Evolutionary conservation across 192 early-diverging fungal genomes (phyloP).

Genomic region (Gonapodya prolifera): DNA sequence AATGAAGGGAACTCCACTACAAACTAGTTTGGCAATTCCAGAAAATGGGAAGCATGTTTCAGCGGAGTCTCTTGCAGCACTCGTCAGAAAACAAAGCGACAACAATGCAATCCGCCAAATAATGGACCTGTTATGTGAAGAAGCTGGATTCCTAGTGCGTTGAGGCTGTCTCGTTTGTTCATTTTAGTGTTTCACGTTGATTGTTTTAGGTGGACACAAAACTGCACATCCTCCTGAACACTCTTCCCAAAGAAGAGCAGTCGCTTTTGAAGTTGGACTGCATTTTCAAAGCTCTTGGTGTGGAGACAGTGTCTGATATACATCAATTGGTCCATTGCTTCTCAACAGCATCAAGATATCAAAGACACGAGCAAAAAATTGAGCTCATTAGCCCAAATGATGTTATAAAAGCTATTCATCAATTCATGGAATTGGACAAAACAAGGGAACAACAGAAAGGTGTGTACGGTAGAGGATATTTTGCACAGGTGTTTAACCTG

Average conservation of each 20-base stretch:
- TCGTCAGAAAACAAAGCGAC: too few species aligned
- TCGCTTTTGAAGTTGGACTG: conserved; percentile 38
- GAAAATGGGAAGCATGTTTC: too few species aligned
- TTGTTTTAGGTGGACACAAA: conserved; percentile 39
- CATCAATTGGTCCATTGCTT: conserved; percentile 30
- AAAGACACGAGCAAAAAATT: not conserved
- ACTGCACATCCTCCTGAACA: conserved; percentile 36
- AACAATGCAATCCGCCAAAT: conserved; percentile 33
- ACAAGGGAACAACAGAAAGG: conserved; percentile 7
- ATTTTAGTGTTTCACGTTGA: not conserved
- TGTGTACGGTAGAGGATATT: not conserved
- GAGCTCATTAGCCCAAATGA: conserved; percentile 34
- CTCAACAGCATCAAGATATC: conserved; percentile 4
- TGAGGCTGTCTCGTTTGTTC: not conserved
- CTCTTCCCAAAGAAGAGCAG: conserved; percentile 35
- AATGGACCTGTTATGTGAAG: conserved; percentile 34
- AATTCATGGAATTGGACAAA: conserved; percentile 31
- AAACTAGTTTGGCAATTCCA: too few species aligned
- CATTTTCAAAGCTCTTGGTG: conserved; percentile 41
- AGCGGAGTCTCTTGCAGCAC: conserved; percentile 17
- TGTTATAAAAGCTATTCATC: conserved; percentile 24
- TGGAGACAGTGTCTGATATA: conserved; percentile 39
- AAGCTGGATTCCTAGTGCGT: conserved; percentile 36
- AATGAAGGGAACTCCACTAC: too few species aligned
- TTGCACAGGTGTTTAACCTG: conserved; percentile 5